A percentile compares a stretch with the other conserved stretches of the same genome.
These are phyloP conservation scores for Protomyces arabidopsidicola DNA, from an alignment of 1,139 yeast species.

Conservation along the genomic window DNA sequence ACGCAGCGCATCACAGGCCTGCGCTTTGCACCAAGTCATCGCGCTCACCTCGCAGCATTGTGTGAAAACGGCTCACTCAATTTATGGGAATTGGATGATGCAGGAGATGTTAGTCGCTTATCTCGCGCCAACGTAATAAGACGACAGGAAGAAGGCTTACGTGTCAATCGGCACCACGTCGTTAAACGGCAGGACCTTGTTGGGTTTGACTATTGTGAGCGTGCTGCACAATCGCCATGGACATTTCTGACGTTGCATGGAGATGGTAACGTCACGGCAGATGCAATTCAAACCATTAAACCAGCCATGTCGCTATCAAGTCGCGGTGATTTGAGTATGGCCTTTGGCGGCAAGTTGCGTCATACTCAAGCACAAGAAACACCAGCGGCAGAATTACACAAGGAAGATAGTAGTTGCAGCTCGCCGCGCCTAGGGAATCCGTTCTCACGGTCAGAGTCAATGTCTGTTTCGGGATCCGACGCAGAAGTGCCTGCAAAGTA, in stretches of 20 bases:
- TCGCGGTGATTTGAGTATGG: neutral
- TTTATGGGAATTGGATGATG: slow-evolving; percentile 5
- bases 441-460: neutral
- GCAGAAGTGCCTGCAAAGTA: neutral
- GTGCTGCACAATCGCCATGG: neutral
- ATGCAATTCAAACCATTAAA: neutral
- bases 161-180: neutral
- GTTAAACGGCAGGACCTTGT: neutral
- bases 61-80: slow-evolving; percentile 5
- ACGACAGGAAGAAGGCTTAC: neutral
- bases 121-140: neutral
- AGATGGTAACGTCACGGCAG: neutral
- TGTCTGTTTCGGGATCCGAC: neutral
- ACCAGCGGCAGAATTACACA: neutral
- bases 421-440: neutral
- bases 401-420: neutral
- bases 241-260: neutral
- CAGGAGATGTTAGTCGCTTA: neutral
- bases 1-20: slow-evolving; percentile 84
- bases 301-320: slow-evolving; percentile 2
- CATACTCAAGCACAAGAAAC: neutral
- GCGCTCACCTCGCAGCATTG: slow-evolving; percentile 5
- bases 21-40: slow-evolving; percentile 50
- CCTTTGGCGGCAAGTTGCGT: neutral
- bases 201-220: neutral